Evolutionary conservation across 352 stramenopile genomes (phyloP).

Genomic region (Pythium insidiosum): DNA sequence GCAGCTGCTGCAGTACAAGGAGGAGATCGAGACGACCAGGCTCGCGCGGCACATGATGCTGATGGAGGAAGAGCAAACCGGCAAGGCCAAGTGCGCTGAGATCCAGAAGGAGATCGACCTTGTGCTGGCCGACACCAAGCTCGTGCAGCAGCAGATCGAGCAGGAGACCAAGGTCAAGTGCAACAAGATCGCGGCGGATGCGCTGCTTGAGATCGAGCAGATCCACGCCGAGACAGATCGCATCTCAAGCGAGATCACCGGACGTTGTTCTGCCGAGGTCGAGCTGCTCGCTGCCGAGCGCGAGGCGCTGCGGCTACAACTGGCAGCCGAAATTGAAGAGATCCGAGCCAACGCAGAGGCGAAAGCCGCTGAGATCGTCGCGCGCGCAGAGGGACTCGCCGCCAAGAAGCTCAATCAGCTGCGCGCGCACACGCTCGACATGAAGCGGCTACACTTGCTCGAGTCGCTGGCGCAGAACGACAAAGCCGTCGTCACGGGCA

Average conservation of each 20-base stretch:
- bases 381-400: constrained; percentile 26
- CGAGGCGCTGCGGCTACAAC: constrained; percentile 20
- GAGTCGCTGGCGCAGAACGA: constrained; percentile 30
- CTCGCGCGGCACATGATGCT: constrained; percentile 38
- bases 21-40: constrained; percentile 46
- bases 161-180: constrained; percentile 40
- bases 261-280: constrained; percentile 33
- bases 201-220: constrained; percentile 28
- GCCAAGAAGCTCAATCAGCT: constrained; percentile 32
- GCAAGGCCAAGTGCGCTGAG: constrained; percentile 38
- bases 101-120: constrained; percentile 54
- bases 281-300: constrained; percentile 31
- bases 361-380: constrained; percentile 35
- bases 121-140: constrained; percentile 35
- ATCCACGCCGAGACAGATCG: constrained; percentile 37
- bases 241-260: constrained; percentile 31
- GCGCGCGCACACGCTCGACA: constrained; percentile 28
- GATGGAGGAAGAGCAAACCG: constrained; percentile 56
- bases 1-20: constrained; percentile 56
- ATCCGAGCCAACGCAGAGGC: constrained; percentile 20
- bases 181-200: constrained; percentile 35
- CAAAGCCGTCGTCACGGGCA: constrained; percentile 34
- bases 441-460: constrained; percentile 37
- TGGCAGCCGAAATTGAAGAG: constrained; percentile 26
- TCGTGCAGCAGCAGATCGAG: constrained; percentile 39